These are phyloP conservation scores for Hypoxylon sp. DNA, from an alignment of 2,329 filamentous ascomycete genomes.

Conservation along the genomic window DNA sequence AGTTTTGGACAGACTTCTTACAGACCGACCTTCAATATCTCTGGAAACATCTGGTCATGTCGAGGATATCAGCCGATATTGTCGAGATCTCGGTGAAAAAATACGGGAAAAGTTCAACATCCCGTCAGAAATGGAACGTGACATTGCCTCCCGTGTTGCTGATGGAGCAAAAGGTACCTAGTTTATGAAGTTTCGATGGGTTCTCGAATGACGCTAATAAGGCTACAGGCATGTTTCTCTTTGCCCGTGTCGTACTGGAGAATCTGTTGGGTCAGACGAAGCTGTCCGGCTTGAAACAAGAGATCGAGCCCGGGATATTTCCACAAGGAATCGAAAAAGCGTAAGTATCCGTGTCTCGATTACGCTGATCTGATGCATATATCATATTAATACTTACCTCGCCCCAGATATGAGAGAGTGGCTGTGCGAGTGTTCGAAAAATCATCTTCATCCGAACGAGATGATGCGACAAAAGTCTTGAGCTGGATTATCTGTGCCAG, in stretches of 20 bases:
- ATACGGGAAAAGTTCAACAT: neutral
- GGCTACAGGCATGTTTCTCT: constrained; percentile 15
- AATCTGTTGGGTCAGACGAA: constrained; percentile 16
- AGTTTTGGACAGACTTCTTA: constrained; percentile 14
- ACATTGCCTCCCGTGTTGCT: neutral
- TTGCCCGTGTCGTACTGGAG: constrained; percentile 6
- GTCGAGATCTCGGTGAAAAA: neutral
- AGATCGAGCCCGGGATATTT: constrained; percentile 10
- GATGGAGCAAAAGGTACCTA: neutral
- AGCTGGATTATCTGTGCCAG: constrained; percentile 11
- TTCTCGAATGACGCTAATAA: neutral
- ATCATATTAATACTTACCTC: neutral
- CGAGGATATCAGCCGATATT: neutral
- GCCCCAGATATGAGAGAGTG: neutral
- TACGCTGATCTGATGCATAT: neutral
- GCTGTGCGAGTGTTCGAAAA: neutral
- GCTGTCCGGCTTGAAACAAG: neutral
- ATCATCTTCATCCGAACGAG: neutral
- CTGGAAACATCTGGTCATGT: neutral
- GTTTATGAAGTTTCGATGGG: neutral
- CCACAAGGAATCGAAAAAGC: constrained; percentile 6
- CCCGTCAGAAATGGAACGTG: neutral
- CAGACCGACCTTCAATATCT: constrained; percentile 8
- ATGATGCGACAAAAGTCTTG: constrained; percentile 11
- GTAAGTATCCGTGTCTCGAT: neutral